Evolutionary conservation across 306 rosid species (phyloP).

Genomic region (Adenanthera pavonina): DNA sequence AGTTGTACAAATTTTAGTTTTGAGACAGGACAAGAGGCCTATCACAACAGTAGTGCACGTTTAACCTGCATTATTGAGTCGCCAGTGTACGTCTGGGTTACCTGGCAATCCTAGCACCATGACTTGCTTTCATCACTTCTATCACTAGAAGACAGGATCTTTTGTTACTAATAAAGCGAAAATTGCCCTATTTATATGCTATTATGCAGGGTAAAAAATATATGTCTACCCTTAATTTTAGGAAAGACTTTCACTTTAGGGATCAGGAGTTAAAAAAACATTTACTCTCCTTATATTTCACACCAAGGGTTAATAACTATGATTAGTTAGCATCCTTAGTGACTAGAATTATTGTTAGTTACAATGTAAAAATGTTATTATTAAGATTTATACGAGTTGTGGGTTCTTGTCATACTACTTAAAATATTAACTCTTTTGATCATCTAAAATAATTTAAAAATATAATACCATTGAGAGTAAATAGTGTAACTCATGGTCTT

Average conservation of each 20-base stretch:
- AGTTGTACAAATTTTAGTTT: slow-evolving; percentile 2
- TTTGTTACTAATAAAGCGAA: slow-evolving; percentile 20
- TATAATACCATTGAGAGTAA: too few species aligned
- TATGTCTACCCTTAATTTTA: neutral
- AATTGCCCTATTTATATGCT: neutral
- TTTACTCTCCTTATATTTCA: neutral
- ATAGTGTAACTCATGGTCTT: too few species aligned
- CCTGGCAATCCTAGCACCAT: slow-evolving; percentile 62
- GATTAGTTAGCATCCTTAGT: neutral
- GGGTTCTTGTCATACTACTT: too few species aligned
- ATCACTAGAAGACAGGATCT: slow-evolving; percentile 49
- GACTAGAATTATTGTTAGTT: neutral
- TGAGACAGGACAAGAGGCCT: slow-evolving; percentile 53
- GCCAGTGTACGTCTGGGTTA: slow-evolving; percentile 47
- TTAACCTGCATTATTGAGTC: slow-evolving; percentile 62
- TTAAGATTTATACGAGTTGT: neutral
- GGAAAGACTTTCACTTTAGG: neutral
- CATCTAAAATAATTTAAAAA: too few species aligned
- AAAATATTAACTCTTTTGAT: too few species aligned
- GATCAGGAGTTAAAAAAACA: neutral
- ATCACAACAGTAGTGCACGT: slow-evolving; percentile 55
- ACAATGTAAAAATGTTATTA: neutral
- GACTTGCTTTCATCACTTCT: slow-evolving; percentile 36
- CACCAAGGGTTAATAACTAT: neutral
- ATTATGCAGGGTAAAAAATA: neutral